A percentile compares a stretch with the other conserved stretches of the same genome.
Conservation (phyloP, 1,284 basidiomycete genomes). For the Cystobasidium slooffiae region DNA sequence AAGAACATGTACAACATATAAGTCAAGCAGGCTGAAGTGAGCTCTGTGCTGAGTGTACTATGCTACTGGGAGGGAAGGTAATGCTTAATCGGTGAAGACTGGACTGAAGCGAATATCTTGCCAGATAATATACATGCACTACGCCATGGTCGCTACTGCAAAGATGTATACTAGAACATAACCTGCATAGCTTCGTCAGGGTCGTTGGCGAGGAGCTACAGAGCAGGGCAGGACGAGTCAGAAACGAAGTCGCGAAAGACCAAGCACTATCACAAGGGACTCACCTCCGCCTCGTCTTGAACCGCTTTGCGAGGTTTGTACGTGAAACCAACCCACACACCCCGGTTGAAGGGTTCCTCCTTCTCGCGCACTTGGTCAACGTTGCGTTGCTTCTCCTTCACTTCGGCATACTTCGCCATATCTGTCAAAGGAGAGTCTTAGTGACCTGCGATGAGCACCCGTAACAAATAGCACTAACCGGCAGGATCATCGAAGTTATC, state of each 20-base stretch:
- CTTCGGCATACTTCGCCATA: slow-evolving; percentile 91
- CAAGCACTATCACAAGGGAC: neutral
- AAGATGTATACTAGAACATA: slow-evolving; percentile 31
- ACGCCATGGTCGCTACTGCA: neutral
- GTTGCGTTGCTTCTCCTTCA: slow-evolving; percentile 94
- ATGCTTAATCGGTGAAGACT: neutral
- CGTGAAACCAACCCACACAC: slow-evolving; percentile 96
- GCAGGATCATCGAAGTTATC: slow-evolving; percentile 83
- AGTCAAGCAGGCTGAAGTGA: too few species aligned
- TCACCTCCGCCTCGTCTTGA: slow-evolving; percentile 22
- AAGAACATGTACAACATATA: too few species aligned
- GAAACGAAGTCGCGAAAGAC: neutral
- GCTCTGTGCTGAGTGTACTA: neutral
- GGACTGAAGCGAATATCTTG: neutral
- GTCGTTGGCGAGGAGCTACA: slow-evolving; percentile 22
- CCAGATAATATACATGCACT: neutral
- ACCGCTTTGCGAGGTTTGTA: slow-evolving; percentile 60
- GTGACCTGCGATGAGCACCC: neutral
- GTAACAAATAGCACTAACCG: neutral
- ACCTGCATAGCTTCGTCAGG: slow-evolving; percentile 35
- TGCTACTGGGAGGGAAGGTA: neutral
- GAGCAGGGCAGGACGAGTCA: neutral
- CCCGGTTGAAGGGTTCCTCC: slow-evolving; percentile 70
- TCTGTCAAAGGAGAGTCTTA: slow-evolving; percentile 66
- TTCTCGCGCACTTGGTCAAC: slow-evolving; percentile 90